phyloP scores from a whole-genome alignment of 2,329 filamentous ascomycete species.

The Emericellopsis atlantica region DNA sequence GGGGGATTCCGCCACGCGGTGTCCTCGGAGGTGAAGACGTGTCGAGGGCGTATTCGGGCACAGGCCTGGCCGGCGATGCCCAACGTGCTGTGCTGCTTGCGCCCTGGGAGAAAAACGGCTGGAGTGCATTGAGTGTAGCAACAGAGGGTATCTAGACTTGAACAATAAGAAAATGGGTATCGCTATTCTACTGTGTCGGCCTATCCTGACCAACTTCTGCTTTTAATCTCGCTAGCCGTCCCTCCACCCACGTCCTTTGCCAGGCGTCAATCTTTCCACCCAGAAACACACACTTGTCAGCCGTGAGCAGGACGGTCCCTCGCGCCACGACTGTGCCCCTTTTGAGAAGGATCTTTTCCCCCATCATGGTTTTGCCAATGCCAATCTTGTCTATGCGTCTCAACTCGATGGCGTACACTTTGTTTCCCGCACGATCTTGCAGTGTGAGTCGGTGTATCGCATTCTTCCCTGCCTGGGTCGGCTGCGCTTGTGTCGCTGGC shows the following conservation, averaged over 20 bases:
- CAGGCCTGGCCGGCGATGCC: slow-evolving; percentile 58
- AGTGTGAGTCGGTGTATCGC: slow-evolving; percentile 71
- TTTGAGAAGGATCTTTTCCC: slow-evolving; percentile 67
- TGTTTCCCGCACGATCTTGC: slow-evolving; percentile 64
- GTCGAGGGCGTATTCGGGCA: slow-evolving; percentile 61
- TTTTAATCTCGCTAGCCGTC: slow-evolving; percentile 56
- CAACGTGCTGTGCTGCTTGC: slow-evolving; percentile 68
- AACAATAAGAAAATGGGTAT: slow-evolving; percentile 7
- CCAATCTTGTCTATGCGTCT: slow-evolving; percentile 51
- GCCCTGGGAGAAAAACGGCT: slow-evolving; percentile 61
- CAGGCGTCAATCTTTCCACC: slow-evolving; percentile 77
- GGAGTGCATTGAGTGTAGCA: slow-evolving; percentile 38
- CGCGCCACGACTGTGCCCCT: slow-evolving; percentile 54
- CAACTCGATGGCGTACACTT: slow-evolving; percentile 63
- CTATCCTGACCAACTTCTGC: slow-evolving; percentile 29
- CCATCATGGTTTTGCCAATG: slow-evolving; percentile 55
- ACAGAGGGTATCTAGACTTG: background rate
- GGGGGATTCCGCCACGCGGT: slow-evolving; percentile 61
- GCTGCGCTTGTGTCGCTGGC: slow-evolving; percentile 2
- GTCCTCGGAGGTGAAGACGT: slow-evolving; percentile 56
- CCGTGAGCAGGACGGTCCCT: slow-evolving; percentile 68
- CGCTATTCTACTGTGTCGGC: background rate
- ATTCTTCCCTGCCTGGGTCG: slow-evolving; percentile 16
- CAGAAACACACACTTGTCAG: slow-evolving; percentile 54
- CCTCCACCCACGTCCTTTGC: slow-evolving; percentile 66